Base-by-base conservation (phyloP, 1,139 yeast genomes). In the Saccharomyces pastorianus region DNA sequence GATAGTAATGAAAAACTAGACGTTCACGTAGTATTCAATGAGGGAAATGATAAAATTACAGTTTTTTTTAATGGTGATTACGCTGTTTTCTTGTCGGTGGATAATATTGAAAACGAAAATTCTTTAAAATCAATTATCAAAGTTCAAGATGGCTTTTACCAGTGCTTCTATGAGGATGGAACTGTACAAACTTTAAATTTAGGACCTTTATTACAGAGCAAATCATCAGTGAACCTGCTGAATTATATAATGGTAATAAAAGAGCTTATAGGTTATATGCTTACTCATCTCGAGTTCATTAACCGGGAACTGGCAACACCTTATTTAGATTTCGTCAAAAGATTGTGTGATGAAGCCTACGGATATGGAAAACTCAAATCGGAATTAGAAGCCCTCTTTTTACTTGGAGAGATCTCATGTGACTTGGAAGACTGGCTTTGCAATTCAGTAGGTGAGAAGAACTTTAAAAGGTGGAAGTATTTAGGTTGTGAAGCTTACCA, bases 401-500 rank as follows among this genome's bases (percentile, higher is more conserved):
- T 65, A 11, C 49, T 55, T 5, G 70, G 71, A 4, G 53, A 49
- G 14, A 51, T 61, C 1, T 41, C 58, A 7, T 51, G 51, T 7
- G 71, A 73, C 3, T 68, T 81, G 3, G 71, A 71, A 51, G 73
- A 73, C 25, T 81, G 85, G 85, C 58, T 80, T 8, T 73, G 74
- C 20, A 76, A 76, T 46, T 68, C 74, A 27, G 73, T 87, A 46
- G 90, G 88, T 1, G 93, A 87, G 58, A 73, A 88, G 57, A 90
- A 89, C 11, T 68, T 81, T 47, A 83, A 81, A 59, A 75, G 80
- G 60, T 79, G 91, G 79, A 70, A 71, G 9, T 79, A 77, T 54
- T 57, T 77, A 25, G 85, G 86, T 0, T 73, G 53, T 1, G 59
- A 56, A 13, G 53, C 61, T 46, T 63, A 63, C 47, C 56, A 61